Evolutionary conservation across 2,329 filamentous ascomycete species (phyloP).

Genomic region (Alternaria sp.): DNA sequence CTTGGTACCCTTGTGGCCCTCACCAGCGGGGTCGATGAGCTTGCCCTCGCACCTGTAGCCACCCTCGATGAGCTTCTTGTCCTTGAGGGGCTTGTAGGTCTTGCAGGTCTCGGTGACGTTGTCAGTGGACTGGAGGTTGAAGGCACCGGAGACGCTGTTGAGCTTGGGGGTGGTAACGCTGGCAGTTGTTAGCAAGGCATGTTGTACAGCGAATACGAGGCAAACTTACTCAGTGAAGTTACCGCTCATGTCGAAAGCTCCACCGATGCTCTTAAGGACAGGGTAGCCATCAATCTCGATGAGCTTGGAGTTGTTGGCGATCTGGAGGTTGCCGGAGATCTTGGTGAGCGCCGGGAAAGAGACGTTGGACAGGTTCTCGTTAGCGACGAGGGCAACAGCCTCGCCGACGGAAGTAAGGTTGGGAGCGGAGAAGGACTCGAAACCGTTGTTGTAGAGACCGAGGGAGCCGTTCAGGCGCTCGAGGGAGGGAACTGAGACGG

Average conservation of each 20-base stretch:
- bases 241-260: slow-evolving; percentile 84
- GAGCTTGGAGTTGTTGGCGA: slow-evolving; percentile 89
- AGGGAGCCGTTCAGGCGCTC: slow-evolving; percentile 76
- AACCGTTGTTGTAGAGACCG: slow-evolving; percentile 82
- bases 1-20: slow-evolving; percentile 43
- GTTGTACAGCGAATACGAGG: not conserved
- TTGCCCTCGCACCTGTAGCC: slow-evolving; percentile 50
- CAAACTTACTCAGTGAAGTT: slow-evolving; percentile 78
- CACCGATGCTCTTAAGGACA: slow-evolving; percentile 70
- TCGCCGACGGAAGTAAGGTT: slow-evolving; percentile 73
- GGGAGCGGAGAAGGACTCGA: slow-evolving; percentile 65
- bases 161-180: slow-evolving; percentile 73
- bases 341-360: slow-evolving; percentile 71
- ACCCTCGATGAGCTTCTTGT: slow-evolving; percentile 52
- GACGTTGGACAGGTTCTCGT: slow-evolving; percentile 71
- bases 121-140: slow-evolving; percentile 57
- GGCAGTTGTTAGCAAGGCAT: slow-evolving; percentile 37
- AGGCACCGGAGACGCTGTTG: slow-evolving; percentile 55
- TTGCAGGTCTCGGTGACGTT: slow-evolving; percentile 51
- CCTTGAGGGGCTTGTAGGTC: slow-evolving; percentile 54
- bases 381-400: slow-evolving; percentile 64
- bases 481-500: slow-evolving; percentile 75
- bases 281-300: slow-evolving; percentile 70
- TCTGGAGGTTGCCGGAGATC: slow-evolving; percentile 79
- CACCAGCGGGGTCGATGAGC: slow-evolving; percentile 45